Evolutionary conservation across 805 yeast genomes (phyloP), one percentile per base, ranked within the genome.

Genomic region (Myxozyma mucilagina): DNA sequence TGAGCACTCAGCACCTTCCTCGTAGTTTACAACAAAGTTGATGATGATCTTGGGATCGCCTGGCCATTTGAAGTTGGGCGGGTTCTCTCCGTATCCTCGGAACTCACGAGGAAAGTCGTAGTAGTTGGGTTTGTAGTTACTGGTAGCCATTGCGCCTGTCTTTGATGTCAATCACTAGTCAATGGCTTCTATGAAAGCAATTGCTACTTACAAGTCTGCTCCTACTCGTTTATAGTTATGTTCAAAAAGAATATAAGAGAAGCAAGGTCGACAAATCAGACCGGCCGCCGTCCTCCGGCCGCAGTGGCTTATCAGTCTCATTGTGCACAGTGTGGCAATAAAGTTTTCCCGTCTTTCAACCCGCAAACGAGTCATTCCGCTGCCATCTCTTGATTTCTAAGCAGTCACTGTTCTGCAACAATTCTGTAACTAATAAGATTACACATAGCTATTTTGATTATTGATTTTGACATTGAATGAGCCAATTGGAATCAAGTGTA

Each of bases 21-120:
- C 77, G 62, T 73, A 73, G 63, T 74, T 74, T 35, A 74, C 64
- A 29, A 74, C 72, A 54, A 74, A 72, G 43, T 72, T 68, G 48
- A 74, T 67, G 13, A 73, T 73, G 13, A 74, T 71, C 59, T 69
- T 71, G 34, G 74, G 71, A 42, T 67, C 65, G 41, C 70, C 69
- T n/a, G 77, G 77, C 77, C 77, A 74, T 55, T 71, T 65, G 49
- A 71, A 68, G 44, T 73, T 67, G 13, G 71, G 63, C 32, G 74
- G 66, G 16, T 64, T 53, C 52, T 71, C 73, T 29, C 76, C 76
- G 53, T 71, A 73, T 14, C 76, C 76, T 16, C 67, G 57, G 47
- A 70, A 56, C 47, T 73, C 74, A 39, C 76, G 69, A 14, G 67
- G 65, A 36, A 63, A 63, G 48, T 63, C 67, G 60, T 63, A 63